Conservation (phyloP, 2,329 filamentous ascomycete species). For the Sphaerulina musiva region DNA sequence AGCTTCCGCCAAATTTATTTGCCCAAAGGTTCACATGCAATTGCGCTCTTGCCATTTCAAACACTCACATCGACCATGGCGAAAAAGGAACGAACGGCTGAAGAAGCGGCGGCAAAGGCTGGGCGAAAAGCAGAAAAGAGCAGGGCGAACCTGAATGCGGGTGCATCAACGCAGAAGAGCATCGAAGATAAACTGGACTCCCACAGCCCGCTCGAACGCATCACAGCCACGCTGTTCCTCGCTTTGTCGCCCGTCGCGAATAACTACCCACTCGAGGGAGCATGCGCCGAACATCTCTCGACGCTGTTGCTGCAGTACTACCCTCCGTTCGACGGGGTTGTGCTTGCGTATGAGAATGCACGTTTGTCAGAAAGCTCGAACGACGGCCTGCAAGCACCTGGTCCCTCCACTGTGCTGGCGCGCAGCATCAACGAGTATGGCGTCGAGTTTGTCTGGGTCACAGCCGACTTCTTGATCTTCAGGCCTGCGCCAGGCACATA, state of each 20-base stretch:
- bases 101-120: slow-evolving; percentile 10
- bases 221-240: slow-evolving; percentile 75
- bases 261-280: slow-evolving; percentile 61
- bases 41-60: background rate
- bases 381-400: slow-evolving; percentile 9
- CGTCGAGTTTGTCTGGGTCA: slow-evolving; percentile 80
- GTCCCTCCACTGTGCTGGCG: slow-evolving; percentile 33
- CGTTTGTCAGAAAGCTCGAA: slow-evolving; percentile 50
- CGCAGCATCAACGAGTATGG: slow-evolving; percentile 69
- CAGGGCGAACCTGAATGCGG: background rate
- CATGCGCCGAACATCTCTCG: slow-evolving; percentile 67
- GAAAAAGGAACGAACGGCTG: slow-evolving; percentile 11
- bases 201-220: slow-evolving; percentile 65
- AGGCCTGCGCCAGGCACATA: slow-evolving; percentile 64
- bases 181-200: slow-evolving; percentile 3
- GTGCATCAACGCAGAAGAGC: background rate
- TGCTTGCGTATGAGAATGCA: slow-evolving; percentile 66
- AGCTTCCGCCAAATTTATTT: slow-evolving; percentile 5
- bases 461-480: slow-evolving; percentile 78
- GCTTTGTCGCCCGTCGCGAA: slow-evolving; percentile 66
- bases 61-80: background rate
- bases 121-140: slow-evolving; percentile 11
- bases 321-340: slow-evolving; percentile 63
- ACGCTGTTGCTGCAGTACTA: slow-evolving; percentile 73
- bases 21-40: slow-evolving; percentile 4